These are phyloP conservation scores for Aspergillus sp. DNA, from an alignment of 2,329 filamentous ascomycete species.

Conservation along the genomic window DNA sequence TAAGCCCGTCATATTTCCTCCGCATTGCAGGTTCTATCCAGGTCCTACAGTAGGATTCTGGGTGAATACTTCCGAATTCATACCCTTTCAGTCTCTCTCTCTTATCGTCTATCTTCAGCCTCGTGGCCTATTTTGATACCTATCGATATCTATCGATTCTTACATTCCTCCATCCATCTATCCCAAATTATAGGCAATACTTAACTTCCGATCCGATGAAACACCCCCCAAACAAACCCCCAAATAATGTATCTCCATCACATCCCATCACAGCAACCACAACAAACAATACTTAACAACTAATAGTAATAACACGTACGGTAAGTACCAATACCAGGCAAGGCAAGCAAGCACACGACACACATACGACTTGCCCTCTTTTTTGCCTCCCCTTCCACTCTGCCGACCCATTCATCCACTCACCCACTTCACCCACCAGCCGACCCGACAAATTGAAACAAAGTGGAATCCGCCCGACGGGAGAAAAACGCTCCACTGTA, in stretches of 20 bases:
- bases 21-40: background rate
- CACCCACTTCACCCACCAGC: background rate
- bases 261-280: background rate
- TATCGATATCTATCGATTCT: background rate
- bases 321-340: background rate
- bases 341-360: conserved; percentile 2
- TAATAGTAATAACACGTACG: background rate
- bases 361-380: no score
- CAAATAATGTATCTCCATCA: background rate
- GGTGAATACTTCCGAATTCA: background rate
- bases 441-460: background rate
- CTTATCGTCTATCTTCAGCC: conserved; percentile 6
- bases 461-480: background rate
- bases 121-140: background rate
- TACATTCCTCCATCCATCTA: background rate
- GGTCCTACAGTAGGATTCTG: background rate
- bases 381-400: background rate
- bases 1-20: conserved; percentile 1
- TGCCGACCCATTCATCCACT: background rate
- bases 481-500: background rate
- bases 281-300: no score
- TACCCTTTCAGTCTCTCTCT: no score
- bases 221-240: background rate
- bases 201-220: conserved; percentile 1
- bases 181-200: background rate